A percentile compares a stretch with the other conserved stretches of the same genome.
Evolutionary conservation across 2,329 filamentous ascomycete species (phyloP).

Genomic region (Beauveria sp.): DNA sequence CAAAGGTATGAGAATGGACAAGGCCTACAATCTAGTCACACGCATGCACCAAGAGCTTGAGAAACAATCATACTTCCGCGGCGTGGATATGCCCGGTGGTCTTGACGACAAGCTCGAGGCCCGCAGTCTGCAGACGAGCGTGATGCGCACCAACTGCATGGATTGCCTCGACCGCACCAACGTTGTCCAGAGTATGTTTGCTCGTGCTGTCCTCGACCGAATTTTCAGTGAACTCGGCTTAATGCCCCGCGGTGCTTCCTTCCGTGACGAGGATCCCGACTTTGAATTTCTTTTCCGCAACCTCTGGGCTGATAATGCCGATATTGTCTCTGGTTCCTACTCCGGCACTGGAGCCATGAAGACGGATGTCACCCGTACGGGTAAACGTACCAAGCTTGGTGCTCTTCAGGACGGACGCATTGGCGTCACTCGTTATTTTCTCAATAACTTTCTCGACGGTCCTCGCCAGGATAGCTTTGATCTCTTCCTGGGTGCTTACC

Average conservation of each 20-base stretch:
- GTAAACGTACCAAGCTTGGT: conserved; percentile 77
- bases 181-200: conserved; percentile 95
- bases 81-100: conserved; percentile 73
- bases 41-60: conserved; percentile 68
- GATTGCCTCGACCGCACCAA: conserved; percentile 97
- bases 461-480: conserved; percentile 94
- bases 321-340: conserved; percentile 87
- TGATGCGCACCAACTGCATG: conserved; percentile 98
- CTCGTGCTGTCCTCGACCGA: conserved; percentile 77
- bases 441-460: conserved; percentile 92
- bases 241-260: conserved; percentile 66
- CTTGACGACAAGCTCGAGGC: conserved; percentile 67
- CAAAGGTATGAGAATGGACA: conserved; percentile 89
- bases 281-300: conserved; percentile 95
- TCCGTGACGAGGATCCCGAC: conserved; percentile 64
- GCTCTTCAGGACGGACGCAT: conserved; percentile 82
- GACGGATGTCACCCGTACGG: conserved; percentile 95
- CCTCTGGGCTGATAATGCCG: conserved; percentile 96
- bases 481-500: conserved; percentile 81
- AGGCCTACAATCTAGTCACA: conserved; percentile 79
- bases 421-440: conserved; percentile 79
- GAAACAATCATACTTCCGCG: conserved; percentile 86
- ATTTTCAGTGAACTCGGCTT: conserved; percentile 82
- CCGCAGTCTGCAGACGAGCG: conserved; percentile 73
- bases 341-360: conserved; percentile 96